Conservation (phyloP, 164 flowering plant genomes). For the Aristolochia contorta region DNA sequence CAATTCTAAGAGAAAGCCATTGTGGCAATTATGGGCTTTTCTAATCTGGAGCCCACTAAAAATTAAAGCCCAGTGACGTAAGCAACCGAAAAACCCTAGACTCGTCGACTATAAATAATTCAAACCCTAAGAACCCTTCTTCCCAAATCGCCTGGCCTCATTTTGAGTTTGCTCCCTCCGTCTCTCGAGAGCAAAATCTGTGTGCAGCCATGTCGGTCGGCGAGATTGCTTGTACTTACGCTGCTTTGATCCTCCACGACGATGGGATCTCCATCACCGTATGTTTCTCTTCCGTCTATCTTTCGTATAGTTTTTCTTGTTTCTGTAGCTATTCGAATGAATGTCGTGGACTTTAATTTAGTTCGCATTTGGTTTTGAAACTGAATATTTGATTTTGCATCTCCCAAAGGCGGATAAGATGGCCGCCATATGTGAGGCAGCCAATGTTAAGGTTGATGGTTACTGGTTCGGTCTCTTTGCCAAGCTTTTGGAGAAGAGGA, state of each 20-base stretch:
- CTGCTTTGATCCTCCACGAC: conserved; percentile 14
- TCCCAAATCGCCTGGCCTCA: not conserved
- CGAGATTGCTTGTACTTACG: conserved; percentile 13
- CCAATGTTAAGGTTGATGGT: conserved; percentile 8
- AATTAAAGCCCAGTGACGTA: too few relatives aligned
- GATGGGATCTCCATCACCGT: conserved; percentile 15
- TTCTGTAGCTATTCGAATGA: not conserved
- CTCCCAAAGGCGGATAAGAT: conserved; percentile 12
- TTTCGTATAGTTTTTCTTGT: too few relatives aligned
- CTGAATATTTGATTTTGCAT: not conserved
- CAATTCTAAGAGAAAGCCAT: too few relatives aligned
- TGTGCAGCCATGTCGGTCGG: conserved; percentile 5
- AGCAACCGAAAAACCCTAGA: too few relatives aligned
- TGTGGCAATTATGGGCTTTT: too few relatives aligned
- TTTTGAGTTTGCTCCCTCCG: not conserved
- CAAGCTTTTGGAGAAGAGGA: conserved; percentile 11
- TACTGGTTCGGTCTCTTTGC: conserved; percentile 15
- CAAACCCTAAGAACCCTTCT: too few relatives aligned
- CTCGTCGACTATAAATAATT: too few relatives aligned
- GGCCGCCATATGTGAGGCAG: conserved; percentile 5
- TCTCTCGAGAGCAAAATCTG: not conserved
- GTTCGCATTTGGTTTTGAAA: too few relatives aligned
- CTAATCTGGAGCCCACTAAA: too few relatives aligned
- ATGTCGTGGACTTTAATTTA: too few relatives aligned
- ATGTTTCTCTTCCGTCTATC: not conserved